Percentiles rank a stretch among this genome's conserved stretches.
Conservation (phyloP, 345 rosid species). For the Eucalyptus curtisii region DNA sequence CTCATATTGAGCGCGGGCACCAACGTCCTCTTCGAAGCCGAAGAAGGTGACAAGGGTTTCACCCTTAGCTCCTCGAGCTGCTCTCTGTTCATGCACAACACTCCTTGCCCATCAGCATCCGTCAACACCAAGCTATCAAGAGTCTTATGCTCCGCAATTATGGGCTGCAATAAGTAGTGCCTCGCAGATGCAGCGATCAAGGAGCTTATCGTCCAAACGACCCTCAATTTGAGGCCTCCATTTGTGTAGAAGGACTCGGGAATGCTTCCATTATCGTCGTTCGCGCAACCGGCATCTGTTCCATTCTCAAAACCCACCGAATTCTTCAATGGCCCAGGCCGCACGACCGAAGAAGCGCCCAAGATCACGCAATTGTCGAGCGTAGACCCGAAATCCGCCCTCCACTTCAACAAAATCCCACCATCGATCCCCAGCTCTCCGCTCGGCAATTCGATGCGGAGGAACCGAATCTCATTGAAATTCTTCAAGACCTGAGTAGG, state of each 20-base stretch:
- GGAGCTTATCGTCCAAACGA: slow-evolving; percentile 96
- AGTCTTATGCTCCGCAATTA: slow-evolving; percentile 78
- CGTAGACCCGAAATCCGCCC: slow-evolving; percentile 93
- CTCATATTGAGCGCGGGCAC: slow-evolving; percentile 93
- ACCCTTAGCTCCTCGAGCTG: slow-evolving; percentile 88
- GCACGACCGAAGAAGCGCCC: slow-evolving; percentile 60
- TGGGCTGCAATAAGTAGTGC: slow-evolving; percentile 84
- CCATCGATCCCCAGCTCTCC: slow-evolving; percentile 86
- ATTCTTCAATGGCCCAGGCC: neutral
- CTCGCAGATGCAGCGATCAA: slow-evolving; percentile 92
- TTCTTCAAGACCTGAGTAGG: slow-evolving; percentile 88
- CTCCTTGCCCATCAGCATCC: slow-evolving; percentile 88
- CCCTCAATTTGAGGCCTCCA: slow-evolving; percentile 82
- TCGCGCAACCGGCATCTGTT: slow-evolving; percentile 5
- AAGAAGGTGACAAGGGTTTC: slow-evolving; percentile 87
- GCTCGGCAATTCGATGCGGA: slow-evolving; percentile 75
- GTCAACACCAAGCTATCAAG: slow-evolving; percentile 75
- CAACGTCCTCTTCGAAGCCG: slow-evolving; percentile 87
- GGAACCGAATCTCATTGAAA: slow-evolving; percentile 77
- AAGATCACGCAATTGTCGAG: slow-evolving; percentile 85
- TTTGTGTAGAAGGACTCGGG: slow-evolving; percentile 95
- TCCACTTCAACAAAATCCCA: slow-evolving; percentile 84
- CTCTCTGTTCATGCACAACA: slow-evolving; percentile 81
- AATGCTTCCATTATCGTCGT: slow-evolving; percentile 61
- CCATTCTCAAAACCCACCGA: slow-evolving; percentile 4